Percentiles rank a stretch among this genome's conserved stretches.
Conservation (phyloP, 192 early-diverging fungal genomes). For the Diversispora epigaea region DNA sequence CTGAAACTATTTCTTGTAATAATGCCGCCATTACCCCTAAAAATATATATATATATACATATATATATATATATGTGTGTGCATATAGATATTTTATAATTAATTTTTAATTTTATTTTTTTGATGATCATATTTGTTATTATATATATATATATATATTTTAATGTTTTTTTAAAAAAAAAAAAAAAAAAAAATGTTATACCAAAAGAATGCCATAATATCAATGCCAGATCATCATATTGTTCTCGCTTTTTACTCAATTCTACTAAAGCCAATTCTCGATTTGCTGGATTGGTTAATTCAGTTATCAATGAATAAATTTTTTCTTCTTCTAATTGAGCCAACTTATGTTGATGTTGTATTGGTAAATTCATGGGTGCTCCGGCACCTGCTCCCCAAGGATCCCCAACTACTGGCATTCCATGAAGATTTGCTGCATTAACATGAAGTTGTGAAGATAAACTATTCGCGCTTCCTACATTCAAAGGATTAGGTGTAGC, state of each 20-base stretch:
- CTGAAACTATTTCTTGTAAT: slow-evolving; percentile 93
- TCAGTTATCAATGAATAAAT: slow-evolving; percentile 87
- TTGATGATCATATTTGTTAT: not conserved
- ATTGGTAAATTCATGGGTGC: slow-evolving; percentile 33
- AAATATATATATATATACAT: too few relatives aligned
- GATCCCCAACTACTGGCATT: slow-evolving; percentile 12
- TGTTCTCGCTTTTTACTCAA: slow-evolving; percentile 92
- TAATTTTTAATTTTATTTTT: too few relatives aligned
- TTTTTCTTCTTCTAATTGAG: slow-evolving; percentile 72
- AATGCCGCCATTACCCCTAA: slow-evolving; percentile 92
- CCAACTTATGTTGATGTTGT: slow-evolving; percentile 47
- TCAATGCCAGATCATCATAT: slow-evolving; percentile 92
- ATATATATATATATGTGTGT: too few relatives aligned
- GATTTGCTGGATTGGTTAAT: slow-evolving; percentile 67
- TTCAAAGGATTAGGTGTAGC: slow-evolving; percentile 31
- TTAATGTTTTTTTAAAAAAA: not conserved
- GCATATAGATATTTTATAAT: too few relatives aligned
- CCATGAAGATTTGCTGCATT: slow-evolving; percentile 30
- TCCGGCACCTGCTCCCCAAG: slow-evolving; percentile 33
- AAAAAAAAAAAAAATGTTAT: slow-evolving; percentile 1
- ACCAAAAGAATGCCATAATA: slow-evolving; percentile 98
- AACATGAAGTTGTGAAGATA: slow-evolving; percentile 29
- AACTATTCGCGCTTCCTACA: slow-evolving; percentile 30
- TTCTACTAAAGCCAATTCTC: slow-evolving; percentile 92
- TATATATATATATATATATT: too few relatives aligned